Conservation (phyloP, 345 rosid species). For the Brassica rapa region DNA sequence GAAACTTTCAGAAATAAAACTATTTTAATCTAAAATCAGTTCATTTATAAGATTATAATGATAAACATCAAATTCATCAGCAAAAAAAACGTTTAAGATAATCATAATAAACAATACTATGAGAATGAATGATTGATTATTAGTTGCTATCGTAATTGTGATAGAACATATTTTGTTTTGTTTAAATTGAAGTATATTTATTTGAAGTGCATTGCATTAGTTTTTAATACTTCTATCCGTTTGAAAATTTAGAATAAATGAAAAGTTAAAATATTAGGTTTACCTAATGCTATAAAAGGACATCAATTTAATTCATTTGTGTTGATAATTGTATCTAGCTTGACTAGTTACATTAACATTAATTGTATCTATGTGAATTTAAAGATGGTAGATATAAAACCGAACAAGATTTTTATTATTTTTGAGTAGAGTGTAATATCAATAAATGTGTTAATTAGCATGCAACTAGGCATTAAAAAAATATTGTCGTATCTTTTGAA, state of each 20-base stretch:
- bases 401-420: constrained; percentile 24
- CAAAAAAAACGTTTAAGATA: neutral
- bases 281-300: neutral
- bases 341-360: constrained; percentile 10
- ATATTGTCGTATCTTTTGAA: too few species aligned
- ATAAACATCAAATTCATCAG: neutral
- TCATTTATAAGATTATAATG: neutral
- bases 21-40: neutral
- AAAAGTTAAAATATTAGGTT: constrained; percentile 7
- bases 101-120: neutral
- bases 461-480: neutral
- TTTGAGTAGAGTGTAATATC: constrained; percentile 34
- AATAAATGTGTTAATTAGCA: constrained; percentile 20
- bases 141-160: neutral
- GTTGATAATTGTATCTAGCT: constrained; percentile 4
- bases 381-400: constrained; percentile 17
- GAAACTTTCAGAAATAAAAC: neutral
- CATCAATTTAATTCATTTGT: constrained; percentile 2
- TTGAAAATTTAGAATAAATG: neutral
- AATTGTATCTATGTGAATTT: constrained; percentile 5
- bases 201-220: neutral
- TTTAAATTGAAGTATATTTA: neutral
- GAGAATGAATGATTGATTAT: neutral
- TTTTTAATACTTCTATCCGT: neutral
- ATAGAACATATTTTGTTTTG: neutral